Evolutionary conservation across 2,329 filamentous ascomycete genomes (phyloP).

Genomic region (Fusarium guadeloupense): DNA sequence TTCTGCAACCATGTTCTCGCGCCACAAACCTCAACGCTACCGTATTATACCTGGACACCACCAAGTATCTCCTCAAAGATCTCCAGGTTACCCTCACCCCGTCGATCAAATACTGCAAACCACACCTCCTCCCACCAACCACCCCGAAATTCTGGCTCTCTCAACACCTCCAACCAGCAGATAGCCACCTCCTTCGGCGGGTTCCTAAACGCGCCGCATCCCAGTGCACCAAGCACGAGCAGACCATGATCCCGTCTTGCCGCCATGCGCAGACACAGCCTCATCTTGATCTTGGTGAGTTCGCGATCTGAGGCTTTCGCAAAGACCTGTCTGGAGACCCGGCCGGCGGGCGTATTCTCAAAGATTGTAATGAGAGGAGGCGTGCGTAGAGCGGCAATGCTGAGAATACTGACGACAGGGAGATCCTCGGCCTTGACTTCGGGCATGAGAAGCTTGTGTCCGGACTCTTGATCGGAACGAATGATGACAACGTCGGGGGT

Average conservation of each 20-base stretch:
- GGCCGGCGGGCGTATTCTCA: conserved; percentile 25
- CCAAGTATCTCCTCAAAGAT: conserved; percentile 58
- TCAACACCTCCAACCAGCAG: conserved; percentile 70
- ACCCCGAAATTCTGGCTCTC: conserved; percentile 68
- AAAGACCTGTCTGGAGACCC: conserved; percentile 51
- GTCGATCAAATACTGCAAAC: conserved; percentile 68
- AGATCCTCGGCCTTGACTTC: conserved; percentile 45
- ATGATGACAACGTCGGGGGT: conserved; percentile 68
- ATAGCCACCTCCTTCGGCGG: conserved; percentile 68
- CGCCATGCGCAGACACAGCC: conserved; percentile 67
- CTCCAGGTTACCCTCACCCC: conserved; percentile 59
- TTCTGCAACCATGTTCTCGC: neutral
- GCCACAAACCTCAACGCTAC: neutral
- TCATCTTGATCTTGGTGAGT: conserved; percentile 70
- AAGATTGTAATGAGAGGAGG: conserved; percentile 48
- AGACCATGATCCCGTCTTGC: conserved; percentile 64
- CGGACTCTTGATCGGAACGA: conserved; percentile 57
- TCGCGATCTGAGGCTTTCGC: conserved; percentile 55
- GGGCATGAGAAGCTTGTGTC: conserved; percentile 57
- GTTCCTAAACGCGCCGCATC: conserved; percentile 73
- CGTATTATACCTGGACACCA: conserved; percentile 45
- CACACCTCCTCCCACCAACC: conserved; percentile 71
- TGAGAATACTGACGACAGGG: conserved; percentile 68
- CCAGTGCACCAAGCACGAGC: conserved; percentile 73
- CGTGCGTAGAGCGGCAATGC: conserved; percentile 63